Conservation (phyloP, 371 early-diverging fungal species). For the Mortierella sp. region DNA sequence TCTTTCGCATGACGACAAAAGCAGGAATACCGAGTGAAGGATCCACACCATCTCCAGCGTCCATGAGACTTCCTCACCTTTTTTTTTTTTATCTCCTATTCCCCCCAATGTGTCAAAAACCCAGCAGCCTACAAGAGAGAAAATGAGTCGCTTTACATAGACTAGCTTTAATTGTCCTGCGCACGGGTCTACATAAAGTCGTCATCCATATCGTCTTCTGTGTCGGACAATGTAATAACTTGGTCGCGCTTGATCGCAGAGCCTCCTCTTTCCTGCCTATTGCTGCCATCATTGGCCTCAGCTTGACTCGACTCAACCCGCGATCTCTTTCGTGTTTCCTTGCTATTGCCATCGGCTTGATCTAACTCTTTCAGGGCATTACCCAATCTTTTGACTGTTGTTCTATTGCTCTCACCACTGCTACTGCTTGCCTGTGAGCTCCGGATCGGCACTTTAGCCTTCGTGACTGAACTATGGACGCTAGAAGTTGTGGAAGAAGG, state of each 20-base stretch:
- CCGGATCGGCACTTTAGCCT: not conserved
- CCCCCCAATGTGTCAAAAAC: not conserved
- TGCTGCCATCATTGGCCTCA: not conserved
- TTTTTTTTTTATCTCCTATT: not conserved
- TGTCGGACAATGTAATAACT: not conserved
- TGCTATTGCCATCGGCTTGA: not conserved
- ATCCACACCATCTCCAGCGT: no score
- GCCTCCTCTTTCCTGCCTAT: not conserved
- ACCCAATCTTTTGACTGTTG: not conserved
- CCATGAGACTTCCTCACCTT: no score
- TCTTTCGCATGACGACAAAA: no score
- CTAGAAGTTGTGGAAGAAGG: not conserved
- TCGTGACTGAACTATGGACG: no score
- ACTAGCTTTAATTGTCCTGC: no score
- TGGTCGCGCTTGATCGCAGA: not conserved
- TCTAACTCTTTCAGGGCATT: not conserved
- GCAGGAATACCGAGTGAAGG: no score
- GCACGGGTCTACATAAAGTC: slow-evolving; percentile 7
- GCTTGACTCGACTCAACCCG: no score
- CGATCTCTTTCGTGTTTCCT: not conserved
- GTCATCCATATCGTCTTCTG: slow-evolving; percentile 10
- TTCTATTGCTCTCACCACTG: not conserved
- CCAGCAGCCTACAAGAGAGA: not conserved
- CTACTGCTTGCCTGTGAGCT: not conserved
- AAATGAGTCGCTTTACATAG: not conserved